Evolutionary conservation across 441 rosid genomes (phyloP), one percentile per base, ranked within the genome.

Genomic region (Aleurites moluccanus): DNA sequence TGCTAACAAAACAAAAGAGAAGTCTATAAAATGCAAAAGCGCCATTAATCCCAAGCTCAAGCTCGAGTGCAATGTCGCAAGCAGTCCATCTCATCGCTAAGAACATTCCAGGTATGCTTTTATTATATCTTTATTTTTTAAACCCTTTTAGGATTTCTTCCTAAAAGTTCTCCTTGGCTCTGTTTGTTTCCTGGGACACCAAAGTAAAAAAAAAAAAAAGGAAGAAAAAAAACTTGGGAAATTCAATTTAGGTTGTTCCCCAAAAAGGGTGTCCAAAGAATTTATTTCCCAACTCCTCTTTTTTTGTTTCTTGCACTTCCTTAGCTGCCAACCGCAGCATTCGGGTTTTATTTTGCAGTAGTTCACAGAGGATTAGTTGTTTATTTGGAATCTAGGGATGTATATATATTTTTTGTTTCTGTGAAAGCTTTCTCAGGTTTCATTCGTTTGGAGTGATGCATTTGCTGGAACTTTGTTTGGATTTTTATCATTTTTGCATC

Each of bases 51-150:
- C 42, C 40, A 45, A 35, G 35, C 64, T 64, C 67, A 35, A 57
- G 63, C 75, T 59, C 64, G 20, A 27, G 56, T 52, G 60, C 72
- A 53, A 89, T 86, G 91, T 78, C 85, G 69, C 83, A 78, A 72
- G 70, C 87, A 27, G 74, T 79, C 57, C 80, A 79, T 83, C 78
- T 82, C 68, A 38, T 72, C 35, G 66, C 85, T 33, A 78, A 78
- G 20, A 83, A 56, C 69, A 27, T 83, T 21, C 74, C 87, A 44
- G 93, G 91, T 86, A 76, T 59, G 18, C 30, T 71, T 66, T 53
- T 59, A 13, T 15, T 60, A 13, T 25, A 28, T 28, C 28, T 56
- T 71, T 21, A 6, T 35, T 67, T 67, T 4, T 75, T 35, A 16
- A 44, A n/a, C 63, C 55, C 63, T 14, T 28, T 6, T 28, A 6